Evolutionary conservation across 139 green algal genomes (phyloP).

Genomic region (Chlorella sp.): DNA sequence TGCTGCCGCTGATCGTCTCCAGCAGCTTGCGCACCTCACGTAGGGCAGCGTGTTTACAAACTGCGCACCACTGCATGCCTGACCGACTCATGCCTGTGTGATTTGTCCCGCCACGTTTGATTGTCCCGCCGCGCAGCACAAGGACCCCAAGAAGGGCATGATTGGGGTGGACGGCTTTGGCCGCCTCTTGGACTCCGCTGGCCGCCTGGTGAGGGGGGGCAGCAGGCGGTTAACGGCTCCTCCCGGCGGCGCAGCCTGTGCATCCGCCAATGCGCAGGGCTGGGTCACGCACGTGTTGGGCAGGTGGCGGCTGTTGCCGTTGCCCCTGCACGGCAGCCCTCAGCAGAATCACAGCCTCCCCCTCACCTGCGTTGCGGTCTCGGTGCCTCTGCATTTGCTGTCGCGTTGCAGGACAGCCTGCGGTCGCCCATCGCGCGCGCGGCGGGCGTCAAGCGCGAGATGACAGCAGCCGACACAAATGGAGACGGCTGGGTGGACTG

Average conservation of each 20-base stretch:
- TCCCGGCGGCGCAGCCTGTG: too few species aligned
- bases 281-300: neutral
- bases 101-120: neutral
- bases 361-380: neutral
- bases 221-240: neutral
- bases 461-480: neutral
- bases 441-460: constrained; percentile 20
- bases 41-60: neutral
- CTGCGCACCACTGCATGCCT: neutral
- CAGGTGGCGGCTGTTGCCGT: neutral
- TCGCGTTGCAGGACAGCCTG: constrained; percentile 23
- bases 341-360: neutral
- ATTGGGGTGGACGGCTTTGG: constrained; percentile 28
- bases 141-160: constrained; percentile 2
- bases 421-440: constrained; percentile 17
- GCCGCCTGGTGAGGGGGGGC: constrained; percentile 8
- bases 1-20: too few species aligned
- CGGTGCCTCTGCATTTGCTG: neutral
- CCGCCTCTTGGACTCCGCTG: constrained; percentile 3
- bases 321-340: neutral
- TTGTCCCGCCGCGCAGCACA: constrained; percentile 1
- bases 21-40: neutral
- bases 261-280: neutral
- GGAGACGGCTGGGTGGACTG: constrained; percentile 28
- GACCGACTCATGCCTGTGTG: neutral